phyloP scores from a whole-genome alignment of 2,329 filamentous ascomycete species.

The Arthrinium puccinioides region DNA sequence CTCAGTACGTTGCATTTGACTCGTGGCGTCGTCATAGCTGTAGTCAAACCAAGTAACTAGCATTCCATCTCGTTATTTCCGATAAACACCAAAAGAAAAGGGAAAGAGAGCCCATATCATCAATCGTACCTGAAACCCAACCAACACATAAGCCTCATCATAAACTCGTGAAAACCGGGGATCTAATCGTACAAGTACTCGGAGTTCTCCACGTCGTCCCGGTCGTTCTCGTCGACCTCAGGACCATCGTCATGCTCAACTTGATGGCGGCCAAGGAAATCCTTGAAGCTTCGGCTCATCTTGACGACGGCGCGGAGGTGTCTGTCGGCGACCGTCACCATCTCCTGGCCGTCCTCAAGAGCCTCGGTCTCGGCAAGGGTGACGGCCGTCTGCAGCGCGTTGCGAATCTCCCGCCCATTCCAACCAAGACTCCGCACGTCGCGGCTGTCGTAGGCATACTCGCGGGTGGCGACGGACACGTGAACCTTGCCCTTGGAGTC shows the following conservation, averaged over 20 bases:
- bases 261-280: slow-evolving; percentile 16
- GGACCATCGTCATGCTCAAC: slow-evolving; percentile 3
- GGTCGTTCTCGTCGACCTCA: slow-evolving; percentile 7
- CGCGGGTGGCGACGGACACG: slow-evolving; percentile 28
- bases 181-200: neutral
- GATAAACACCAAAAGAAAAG: too few species aligned
- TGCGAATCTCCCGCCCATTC: slow-evolving; percentile 27
- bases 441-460: slow-evolving; percentile 28
- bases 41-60: too few species aligned
- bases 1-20: too few species aligned
- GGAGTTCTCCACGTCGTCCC: neutral
- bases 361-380: slow-evolving; percentile 20
- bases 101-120: too few species aligned
- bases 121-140: too few species aligned
- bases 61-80: too few species aligned
- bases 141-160: too few species aligned
- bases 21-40: too few species aligned
- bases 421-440: slow-evolving; percentile 31
- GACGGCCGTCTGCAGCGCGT: slow-evolving; percentile 23
- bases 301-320: slow-evolving; percentile 27
- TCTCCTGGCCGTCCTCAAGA: slow-evolving; percentile 18
- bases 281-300: slow-evolving; percentile 31
- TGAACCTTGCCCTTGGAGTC: slow-evolving; percentile 30
- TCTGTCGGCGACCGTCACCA: slow-evolving; percentile 22
- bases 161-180: too few species aligned